Base-by-base conservation (phyloP, 345 rosid genomes). In the Pistacia atlantica region DNA sequence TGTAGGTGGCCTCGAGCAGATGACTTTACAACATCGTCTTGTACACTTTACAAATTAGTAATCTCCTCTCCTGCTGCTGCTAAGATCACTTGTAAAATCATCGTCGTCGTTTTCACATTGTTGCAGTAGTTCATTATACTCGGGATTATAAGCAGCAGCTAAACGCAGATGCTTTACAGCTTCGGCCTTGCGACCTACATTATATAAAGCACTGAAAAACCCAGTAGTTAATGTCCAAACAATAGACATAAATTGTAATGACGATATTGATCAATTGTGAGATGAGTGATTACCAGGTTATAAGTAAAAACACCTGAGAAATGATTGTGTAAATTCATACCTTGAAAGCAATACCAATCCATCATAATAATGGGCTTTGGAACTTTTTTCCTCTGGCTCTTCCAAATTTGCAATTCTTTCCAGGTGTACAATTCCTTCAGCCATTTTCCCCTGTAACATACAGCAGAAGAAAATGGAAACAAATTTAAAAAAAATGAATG, bases 371-470 rank as follows among this genome's bases (percentile, higher is more conserved):
- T 87, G 90, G 42, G 86, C 90, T 85, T 92, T 92, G 88, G 84
- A 84, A 78, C 80, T 84, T 7, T 93, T 91, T 71, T 95, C 92
- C 6, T 87, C 83, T 1, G 98, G 97, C 80, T 95, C 97, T 72
- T 86, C 66, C 80, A 92, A 73, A 74, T 65, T 75, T 52, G 86
- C 91, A 69, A 93, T 81, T 87, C 97, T 89, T 82, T 92, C 90
- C 63, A 92, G 87, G 76, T 95, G 96, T 54, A 69, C 66, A n/a
- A 93, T 72, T 20, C 91, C 98, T 81, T 93, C 96, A 16, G 81
- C 82, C 72, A 76, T 80, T 83, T 93, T 90, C 51, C 91, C 98
- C 98, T 93, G 82, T 18, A 33, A 83, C 28, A 18, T 3, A 20
- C 14, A 5, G 31, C 14, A 5, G 31, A 65, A 61, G 6, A 31